Evolutionary conservation across 2,329 filamentous ascomycete genomes (phyloP), one percentile per base, ranked within the genome.

Genomic region (Ophiosphaerella narmari): DNA sequence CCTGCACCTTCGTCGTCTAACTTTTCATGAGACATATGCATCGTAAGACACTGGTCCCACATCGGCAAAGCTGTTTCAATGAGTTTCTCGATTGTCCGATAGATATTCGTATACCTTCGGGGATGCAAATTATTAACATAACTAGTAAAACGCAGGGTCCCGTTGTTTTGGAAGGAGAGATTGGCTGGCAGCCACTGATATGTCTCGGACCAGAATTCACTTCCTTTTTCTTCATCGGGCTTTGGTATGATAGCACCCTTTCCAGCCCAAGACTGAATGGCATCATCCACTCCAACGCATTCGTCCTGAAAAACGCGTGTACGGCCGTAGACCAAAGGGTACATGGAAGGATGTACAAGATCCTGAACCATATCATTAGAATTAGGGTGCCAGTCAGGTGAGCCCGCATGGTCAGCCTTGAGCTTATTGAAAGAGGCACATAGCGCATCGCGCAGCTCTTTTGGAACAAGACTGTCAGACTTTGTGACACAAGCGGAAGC

Each of bases 281-380:
- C 72, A 26, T 71, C 62, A 1, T 58, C 39, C 4, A 76, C 52
- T 0, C 62, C 51, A 2, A 74, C 66, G 2, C 48, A 55, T 3
- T 60, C 63, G 5, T 70, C 59, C 31, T 46, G 26, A 18, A 84
- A 57, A 3, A 76, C 73, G 3, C 74, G 73, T 2, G 77, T 78
- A 12, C 69, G 67, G 0, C 81, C 82, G 56, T 83, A 85, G 1
- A 83, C 64, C 0, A 88, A 67, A 0, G 86, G 84, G 55, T 79
- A 88, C 6, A 88, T 73, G 0, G 84, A 88, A 1, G 86, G 85
- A 55, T 88, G 80, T 5, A 88, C 78, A 1, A 88, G 71, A 61
- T 89, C 81, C 0, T 86, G 77, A 1, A 89, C 84, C 51, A 78
- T 79, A 0, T 74, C 67, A 29, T 83, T 73, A 0, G 81, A 84